Conservation (phyloP, 495 filamentous ascomycete species). For the Neurospora sp. region DNA sequence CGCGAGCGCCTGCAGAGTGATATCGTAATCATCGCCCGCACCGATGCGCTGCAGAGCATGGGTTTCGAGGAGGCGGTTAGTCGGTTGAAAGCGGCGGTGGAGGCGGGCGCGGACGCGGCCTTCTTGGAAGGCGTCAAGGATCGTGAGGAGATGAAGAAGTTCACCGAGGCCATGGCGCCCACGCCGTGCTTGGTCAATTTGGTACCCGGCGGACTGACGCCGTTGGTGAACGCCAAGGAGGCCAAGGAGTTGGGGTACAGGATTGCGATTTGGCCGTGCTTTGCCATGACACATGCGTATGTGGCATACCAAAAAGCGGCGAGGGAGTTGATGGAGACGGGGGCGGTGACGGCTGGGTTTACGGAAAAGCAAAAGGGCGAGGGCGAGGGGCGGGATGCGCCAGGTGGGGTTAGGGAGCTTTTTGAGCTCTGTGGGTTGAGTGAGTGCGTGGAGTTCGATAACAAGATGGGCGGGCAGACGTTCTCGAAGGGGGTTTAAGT, state of each 20-base stretch:
- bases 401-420: constrained; percentile 53
- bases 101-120: constrained; percentile 52
- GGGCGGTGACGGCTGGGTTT: constrained; percentile 18
- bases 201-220: constrained; percentile 51
- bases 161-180: constrained; percentile 4
- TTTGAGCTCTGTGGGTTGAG: constrained; percentile 47
- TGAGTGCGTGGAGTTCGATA: constrained; percentile 28
- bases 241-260: constrained; percentile 51
- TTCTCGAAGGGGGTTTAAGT: constrained; percentile 14
- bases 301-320: constrained; percentile 38
- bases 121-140: constrained; percentile 55
- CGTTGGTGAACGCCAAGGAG: constrained; percentile 43
- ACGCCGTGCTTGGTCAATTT: constrained; percentile 53
- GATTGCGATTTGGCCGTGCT: constrained; percentile 53
- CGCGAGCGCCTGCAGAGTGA: constrained; percentile 35
- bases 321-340: constrained; percentile 37
- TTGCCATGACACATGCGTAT: constrained; percentile 41
- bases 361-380: constrained; percentile 20
- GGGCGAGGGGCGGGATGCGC: constrained; percentile 20
- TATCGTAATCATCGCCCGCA: constrained; percentile 61
- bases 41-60: constrained; percentile 52
- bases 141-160: constrained; percentile 32
- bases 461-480: constrained; percentile 18
- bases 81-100: constrained; percentile 45
- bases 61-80: constrained; percentile 53